Evolutionary conservation across 2,329 filamentous ascomycete species (phyloP).

Genomic region (Blastomyces gilchristii): DNA sequence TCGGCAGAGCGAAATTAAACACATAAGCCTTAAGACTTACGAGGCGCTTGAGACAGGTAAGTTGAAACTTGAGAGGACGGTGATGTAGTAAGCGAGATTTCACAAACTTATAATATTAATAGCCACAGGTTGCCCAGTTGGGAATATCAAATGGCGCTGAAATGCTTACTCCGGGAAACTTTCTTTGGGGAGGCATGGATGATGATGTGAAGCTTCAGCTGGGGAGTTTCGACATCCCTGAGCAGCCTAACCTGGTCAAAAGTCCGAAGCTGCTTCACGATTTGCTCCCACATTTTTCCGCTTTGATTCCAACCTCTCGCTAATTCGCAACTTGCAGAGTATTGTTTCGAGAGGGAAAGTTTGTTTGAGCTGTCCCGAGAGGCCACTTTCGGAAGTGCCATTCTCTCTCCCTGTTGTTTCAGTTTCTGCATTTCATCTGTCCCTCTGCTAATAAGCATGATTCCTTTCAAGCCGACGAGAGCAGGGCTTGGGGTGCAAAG

Average conservation of each 20-base stretch:
- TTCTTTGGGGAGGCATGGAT: not conserved
- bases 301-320: not conserved
- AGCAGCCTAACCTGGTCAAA: not conserved
- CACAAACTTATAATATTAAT: not conserved
- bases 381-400: not conserved
- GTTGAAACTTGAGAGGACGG: not conserved
- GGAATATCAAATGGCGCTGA: not conserved
- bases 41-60: not conserved
- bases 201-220: not conserved
- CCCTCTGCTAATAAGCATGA: not conserved
- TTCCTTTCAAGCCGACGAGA: not conserved
- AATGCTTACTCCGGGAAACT: not conserved
- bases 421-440: not conserved
- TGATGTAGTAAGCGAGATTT: not conserved
- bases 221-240: not conserved
- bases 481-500: not conserved
- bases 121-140: not conserved
- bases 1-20: not conserved
- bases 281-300: not conserved
- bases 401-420: not conserved
- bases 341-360: not conserved
- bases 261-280: not conserved
- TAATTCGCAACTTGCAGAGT: not conserved
- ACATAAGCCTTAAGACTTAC: not conserved
- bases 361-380: not conserved